Conservation (phyloP, 805 yeast species). For the Wickerhamiella sergipiensis region DNA sequence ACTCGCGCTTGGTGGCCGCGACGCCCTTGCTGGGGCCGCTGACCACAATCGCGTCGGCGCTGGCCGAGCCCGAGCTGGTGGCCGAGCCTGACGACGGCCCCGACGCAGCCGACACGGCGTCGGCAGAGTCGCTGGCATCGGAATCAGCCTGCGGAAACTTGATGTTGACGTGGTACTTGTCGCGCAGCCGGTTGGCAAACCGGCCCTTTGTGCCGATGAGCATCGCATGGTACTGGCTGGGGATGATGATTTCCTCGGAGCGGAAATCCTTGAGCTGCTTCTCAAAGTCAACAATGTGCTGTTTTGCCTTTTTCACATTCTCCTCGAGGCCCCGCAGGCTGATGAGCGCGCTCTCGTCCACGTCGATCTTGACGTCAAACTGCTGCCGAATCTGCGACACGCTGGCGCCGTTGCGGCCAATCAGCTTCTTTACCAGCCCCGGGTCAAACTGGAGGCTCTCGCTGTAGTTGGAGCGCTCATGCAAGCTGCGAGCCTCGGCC, state of each 20-base stretch:
- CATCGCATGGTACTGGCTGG: slow-evolving; percentile 63
- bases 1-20: slow-evolving; percentile 18
- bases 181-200: slow-evolving; percentile 72
- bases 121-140: slow-evolving; percentile 21
- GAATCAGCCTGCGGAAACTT: slow-evolving; percentile 43
- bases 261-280: slow-evolving; percentile 76
- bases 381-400: slow-evolving; percentile 56
- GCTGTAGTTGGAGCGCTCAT: slow-evolving; percentile 32
- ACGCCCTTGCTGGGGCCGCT: slow-evolving; percentile 70
- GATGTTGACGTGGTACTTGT: slow-evolving; percentile 71
- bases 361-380: slow-evolving; percentile 64
- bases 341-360: slow-evolving; percentile 45
- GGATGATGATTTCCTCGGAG: slow-evolving; percentile 50
- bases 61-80: slow-evolving; percentile 6
- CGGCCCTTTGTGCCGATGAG: slow-evolving; percentile 75
- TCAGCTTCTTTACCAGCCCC: slow-evolving; percentile 56
- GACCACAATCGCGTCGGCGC: slow-evolving; percentile 34
- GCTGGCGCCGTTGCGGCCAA: slow-evolving; percentile 80
- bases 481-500: slow-evolving; percentile 40
- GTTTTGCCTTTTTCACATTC: slow-evolving; percentile 61
- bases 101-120: slow-evolving; percentile 11
- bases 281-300: slow-evolving; percentile 42
- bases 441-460: slow-evolving; percentile 49
- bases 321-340: slow-evolving; percentile 62
- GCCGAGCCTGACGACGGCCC: no score